phyloP scores from a whole-genome alignment of 2,329 filamentous ascomycete species.

The Calcarisporium arbuscula region DNA sequence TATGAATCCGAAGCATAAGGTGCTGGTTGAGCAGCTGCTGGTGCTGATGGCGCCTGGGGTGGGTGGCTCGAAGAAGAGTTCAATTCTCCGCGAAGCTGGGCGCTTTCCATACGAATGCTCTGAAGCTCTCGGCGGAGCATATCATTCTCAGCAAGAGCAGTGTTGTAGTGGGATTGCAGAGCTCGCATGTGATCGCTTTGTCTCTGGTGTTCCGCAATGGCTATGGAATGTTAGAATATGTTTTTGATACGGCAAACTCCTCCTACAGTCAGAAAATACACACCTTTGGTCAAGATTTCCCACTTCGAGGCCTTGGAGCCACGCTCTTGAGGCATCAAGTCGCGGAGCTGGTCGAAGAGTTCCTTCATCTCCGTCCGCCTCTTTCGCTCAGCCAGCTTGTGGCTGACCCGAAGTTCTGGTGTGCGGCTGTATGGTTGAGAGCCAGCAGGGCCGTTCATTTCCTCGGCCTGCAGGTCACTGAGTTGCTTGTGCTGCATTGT shows the following conservation, averaged over 20 bases:
- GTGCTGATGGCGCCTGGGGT: constrained; percentile 18
- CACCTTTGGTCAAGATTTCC: constrained; percentile 83
- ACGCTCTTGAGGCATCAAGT: constrained; percentile 72
- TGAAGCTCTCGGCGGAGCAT: constrained; percentile 44
- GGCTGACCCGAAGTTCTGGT: constrained; percentile 73
- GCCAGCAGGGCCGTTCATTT: constrained; percentile 42
- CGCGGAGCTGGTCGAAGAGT: constrained; percentile 73
- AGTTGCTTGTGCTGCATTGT: constrained; percentile 69
- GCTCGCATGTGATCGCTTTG: constrained; percentile 43
- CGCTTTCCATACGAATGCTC: constrained; percentile 39
- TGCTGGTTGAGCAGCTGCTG: constrained; percentile 13
- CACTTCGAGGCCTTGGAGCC: constrained; percentile 84
- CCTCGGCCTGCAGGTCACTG: constrained; percentile 57
- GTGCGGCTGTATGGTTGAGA: constrained; percentile 76
- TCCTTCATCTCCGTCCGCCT: constrained; percentile 84
- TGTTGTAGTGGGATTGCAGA: constrained; percentile 39
- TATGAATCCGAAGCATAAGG: constrained; percentile 25
- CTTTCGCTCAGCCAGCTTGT: constrained; percentile 81
- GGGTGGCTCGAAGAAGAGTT: constrained; percentile 20
- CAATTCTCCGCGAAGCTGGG: constrained; percentile 36
- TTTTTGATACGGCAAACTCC: background rate
- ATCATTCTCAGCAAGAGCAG: constrained; percentile 37
- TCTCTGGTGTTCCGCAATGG: constrained; percentile 55
- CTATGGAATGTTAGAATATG: constrained; percentile 28
- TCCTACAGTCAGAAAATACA: constrained; percentile 15